phyloP scores from a whole-genome alignment of 108 stramenopile genomes.

The Cyclotella sp. region DNA sequence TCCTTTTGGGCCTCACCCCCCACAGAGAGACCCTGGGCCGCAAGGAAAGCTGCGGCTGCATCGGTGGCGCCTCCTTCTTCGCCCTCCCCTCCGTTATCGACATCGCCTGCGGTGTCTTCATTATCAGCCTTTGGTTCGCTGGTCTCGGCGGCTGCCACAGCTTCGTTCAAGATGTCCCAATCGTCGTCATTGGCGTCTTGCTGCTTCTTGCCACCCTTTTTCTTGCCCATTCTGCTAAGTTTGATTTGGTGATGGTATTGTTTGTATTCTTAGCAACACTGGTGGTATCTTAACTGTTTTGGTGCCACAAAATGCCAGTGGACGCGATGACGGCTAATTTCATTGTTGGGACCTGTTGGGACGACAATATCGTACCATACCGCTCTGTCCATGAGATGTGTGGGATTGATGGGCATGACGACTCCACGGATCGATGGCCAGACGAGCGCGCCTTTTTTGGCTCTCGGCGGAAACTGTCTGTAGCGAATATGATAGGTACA shows the following conservation, averaged over 20 bases:
- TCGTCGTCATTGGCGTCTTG: conserved; percentile 44
- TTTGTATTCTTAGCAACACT: too few relatives aligned
- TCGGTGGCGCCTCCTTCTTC: conserved; percentile 42
- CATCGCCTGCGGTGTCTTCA: conserved; percentile 14
- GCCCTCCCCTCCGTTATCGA: conserved; percentile 13
- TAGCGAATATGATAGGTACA: too few relatives aligned
- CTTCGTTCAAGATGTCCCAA: conserved; percentile 47
- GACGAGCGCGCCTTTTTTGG: too few relatives aligned
- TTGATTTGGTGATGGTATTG: background rate
- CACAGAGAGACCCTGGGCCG: conserved; percentile 66
- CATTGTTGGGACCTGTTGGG: too few relatives aligned
- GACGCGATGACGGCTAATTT: too few relatives aligned
- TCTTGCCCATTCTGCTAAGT: conserved; percentile 40
- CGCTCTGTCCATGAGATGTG: background rate
- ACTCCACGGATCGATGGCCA: too few relatives aligned
- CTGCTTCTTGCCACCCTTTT: conserved; percentile 42
- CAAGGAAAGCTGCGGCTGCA: conserved; percentile 88
- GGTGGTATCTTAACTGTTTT: too few relatives aligned
- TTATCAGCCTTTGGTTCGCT: conserved; percentile 18
- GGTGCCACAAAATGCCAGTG: too few relatives aligned
- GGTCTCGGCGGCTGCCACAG: conserved; percentile 14
- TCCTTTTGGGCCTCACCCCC: conserved; percentile 60
- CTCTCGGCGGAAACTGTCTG: too few relatives aligned
- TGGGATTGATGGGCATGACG: too few relatives aligned
- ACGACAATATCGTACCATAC: background rate